phyloP scores from a whole-genome alignment of 2,329 filamentous ascomycete genomes.

The Botrytis deweyae region DNA sequence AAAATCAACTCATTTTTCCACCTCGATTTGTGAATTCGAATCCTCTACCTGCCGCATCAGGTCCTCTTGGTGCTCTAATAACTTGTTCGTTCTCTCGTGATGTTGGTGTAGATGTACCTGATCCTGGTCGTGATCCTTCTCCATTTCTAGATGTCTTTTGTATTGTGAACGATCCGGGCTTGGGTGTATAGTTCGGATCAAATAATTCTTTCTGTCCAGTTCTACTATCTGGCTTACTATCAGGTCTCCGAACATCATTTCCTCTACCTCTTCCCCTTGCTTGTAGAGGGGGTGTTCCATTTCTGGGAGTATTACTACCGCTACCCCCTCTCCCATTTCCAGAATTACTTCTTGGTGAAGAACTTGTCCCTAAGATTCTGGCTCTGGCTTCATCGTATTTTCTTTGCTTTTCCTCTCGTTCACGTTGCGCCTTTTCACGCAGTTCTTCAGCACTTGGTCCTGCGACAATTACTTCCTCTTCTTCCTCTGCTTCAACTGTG shows the following conservation, averaged over 20 bases:
- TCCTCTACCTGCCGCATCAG: constrained; percentile 72
- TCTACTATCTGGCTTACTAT: constrained; percentile 36
- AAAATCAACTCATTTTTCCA: constrained; percentile 49
- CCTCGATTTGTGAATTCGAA: constrained; percentile 73
- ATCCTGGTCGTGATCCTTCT: constrained; percentile 43
- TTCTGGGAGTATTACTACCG: constrained; percentile 50
- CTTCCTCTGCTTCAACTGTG: constrained; percentile 58
- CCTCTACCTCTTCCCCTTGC: constrained; percentile 48
- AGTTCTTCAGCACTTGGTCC: constrained; percentile 74
- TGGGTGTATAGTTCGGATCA: constrained; percentile 71
- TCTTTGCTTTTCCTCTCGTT: constrained; percentile 85
- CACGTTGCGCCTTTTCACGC: constrained; percentile 71
- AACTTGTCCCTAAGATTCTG: constrained; percentile 71
- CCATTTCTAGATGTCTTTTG: constrained; percentile 44
- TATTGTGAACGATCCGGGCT: constrained; percentile 52
- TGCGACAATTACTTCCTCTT: constrained; percentile 60
- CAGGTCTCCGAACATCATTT: constrained; percentile 38
- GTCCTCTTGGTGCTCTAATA: constrained; percentile 73
- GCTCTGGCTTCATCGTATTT: constrained; percentile 87
- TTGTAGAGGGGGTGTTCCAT: constrained; percentile 59
- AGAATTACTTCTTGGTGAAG: constrained; percentile 42
- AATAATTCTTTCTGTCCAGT: constrained; percentile 61
- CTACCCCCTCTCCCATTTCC: constrained; percentile 20
- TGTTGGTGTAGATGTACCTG: constrained; percentile 49
- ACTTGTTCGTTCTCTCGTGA: constrained; percentile 64